These are phyloP conservation scores for Guyanaporus albipodus DNA, from an alignment of 768 basidiomycete genomes.

Conservation along the genomic window DNA sequence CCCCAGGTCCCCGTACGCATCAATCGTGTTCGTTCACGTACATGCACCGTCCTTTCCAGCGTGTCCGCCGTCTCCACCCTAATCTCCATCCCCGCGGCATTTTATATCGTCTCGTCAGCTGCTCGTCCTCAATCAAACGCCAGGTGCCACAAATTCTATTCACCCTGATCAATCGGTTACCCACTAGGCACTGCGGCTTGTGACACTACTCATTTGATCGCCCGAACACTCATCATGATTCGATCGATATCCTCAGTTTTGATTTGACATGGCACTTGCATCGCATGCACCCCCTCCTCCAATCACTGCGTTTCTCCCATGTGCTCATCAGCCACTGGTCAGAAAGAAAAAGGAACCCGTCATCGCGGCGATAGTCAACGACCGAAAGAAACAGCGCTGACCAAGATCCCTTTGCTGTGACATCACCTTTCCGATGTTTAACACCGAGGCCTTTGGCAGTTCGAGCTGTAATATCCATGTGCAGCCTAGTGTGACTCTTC, in stretches of 20 bases:
- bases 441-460: constrained; percentile 22
- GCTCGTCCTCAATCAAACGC: constrained; percentile 10
- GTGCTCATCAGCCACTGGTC: no score
- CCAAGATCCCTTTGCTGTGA: constrained; percentile 13
- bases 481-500: constrained; percentile 9
- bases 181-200: constrained; percentile 14
- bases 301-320: constrained; percentile 5
- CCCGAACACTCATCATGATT: constrained; percentile 20
- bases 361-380: constrained; percentile 4
- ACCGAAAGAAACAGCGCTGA: constrained; percentile 2
- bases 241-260: constrained; percentile 20
- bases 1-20: constrained; percentile 34
- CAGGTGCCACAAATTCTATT: constrained; percentile 13
- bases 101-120: constrained; percentile 17
- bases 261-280: constrained; percentile 20
- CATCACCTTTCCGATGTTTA: constrained; percentile 16
- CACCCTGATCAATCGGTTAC: constrained; percentile 5
- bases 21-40: constrained; percentile 35
- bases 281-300: constrained; percentile 4
- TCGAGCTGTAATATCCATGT: constrained; percentile 15
- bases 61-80: constrained; percentile 30
- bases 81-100: constrained; percentile 33
- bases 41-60: constrained; percentile 29
- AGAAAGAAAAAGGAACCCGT: constrained; percentile 6
- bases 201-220: constrained; percentile 27